These are phyloP conservation scores for Microbotryum silenes-acaulis DNA, from an alignment of 1,284 basidiomycete genomes.

Conservation along the genomic window DNA sequence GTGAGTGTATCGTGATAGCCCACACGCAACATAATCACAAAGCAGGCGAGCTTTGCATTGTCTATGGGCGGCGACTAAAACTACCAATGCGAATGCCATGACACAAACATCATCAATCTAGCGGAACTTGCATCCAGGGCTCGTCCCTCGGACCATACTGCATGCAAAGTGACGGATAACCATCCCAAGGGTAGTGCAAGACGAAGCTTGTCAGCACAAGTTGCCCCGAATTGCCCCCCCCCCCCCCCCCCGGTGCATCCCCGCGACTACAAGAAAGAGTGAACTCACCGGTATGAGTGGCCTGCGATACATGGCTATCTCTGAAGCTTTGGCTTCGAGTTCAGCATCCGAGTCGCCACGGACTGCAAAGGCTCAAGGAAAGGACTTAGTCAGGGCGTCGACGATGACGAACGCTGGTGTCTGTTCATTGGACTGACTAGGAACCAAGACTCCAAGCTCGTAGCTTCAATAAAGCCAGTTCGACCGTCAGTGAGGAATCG, in stretches of 20 bases:
- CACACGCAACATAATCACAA: no score
- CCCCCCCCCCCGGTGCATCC: no score
- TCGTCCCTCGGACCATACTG: constrained; percentile 11
- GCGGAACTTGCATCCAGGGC: constrained; percentile 25
- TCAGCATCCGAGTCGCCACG: constrained; percentile 13
- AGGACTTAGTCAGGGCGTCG: background rate
- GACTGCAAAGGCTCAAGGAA: background rate
- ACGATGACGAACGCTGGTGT: background rate
- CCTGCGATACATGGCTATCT: constrained; percentile 15
- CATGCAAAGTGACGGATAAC: no score
- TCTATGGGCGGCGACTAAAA: no score
- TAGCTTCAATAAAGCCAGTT: background rate
- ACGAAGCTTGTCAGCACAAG: background rate
- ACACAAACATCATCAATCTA: no score
- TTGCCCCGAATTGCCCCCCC: background rate
- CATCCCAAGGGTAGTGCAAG: background rate
- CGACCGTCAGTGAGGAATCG: no score
- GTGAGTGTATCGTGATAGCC: no score
- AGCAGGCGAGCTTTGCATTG: no score
- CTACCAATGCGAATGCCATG: no score
- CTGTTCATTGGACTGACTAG: constrained; percentile 6
- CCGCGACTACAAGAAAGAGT: no score
- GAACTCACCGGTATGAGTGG: constrained; percentile 15
- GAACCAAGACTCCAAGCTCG: constrained; percentile 25
- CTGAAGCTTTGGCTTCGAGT: constrained; percentile 21